Evolutionary conservation across 2,329 filamentous ascomycete genomes (phyloP).

Genomic region (Exophiala bonariae): DNA sequence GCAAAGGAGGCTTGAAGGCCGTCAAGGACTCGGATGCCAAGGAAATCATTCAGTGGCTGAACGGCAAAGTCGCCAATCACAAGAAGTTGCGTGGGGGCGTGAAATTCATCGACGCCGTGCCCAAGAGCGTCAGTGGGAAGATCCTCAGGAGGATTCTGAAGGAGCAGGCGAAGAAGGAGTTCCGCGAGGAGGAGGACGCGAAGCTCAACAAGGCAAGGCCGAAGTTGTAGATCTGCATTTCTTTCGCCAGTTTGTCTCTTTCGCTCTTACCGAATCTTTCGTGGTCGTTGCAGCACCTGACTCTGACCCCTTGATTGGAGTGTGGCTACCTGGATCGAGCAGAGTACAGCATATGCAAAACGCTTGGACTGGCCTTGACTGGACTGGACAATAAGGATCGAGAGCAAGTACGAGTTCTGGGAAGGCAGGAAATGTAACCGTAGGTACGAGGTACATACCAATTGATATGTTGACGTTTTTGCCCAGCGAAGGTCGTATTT

Average conservation of each 20-base stretch:
- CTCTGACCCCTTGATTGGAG: too few relatives aligned
- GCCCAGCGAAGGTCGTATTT: too few relatives aligned
- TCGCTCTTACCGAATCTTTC: too few relatives aligned
- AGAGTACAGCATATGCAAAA: too few relatives aligned
- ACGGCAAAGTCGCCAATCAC: slow-evolving; percentile 33
- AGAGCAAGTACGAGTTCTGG: too few relatives aligned
- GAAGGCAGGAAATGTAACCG: too few relatives aligned
- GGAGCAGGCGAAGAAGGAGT: slow-evolving; percentile 32
- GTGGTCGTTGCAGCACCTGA: too few relatives aligned
- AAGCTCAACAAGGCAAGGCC: slow-evolving; percentile 9
- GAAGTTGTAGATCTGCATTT: slow-evolving; percentile 19
- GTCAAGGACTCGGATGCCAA: slow-evolving; percentile 57
- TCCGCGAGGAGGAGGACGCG: slow-evolving; percentile 29
- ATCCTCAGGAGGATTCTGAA: slow-evolving; percentile 37
- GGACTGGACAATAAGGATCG: too few relatives aligned
- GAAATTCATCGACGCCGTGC: slow-evolving; percentile 37
- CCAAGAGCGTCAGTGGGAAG: slow-evolving; percentile 41
- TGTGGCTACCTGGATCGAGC: too few relatives aligned
- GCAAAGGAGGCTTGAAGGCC: slow-evolving; percentile 30
- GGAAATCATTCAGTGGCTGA: slow-evolving; percentile 34
- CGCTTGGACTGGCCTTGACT: too few relatives aligned
- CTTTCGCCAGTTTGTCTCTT: not conserved
- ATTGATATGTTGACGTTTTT: too few relatives aligned
- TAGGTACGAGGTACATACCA: too few relatives aligned
- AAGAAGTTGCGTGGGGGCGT: slow-evolving; percentile 39